Evolutionary conservation across 2,329 filamentous ascomycete species (phyloP).

Genomic region (Phyllosticta citribraziliensis): DNA sequence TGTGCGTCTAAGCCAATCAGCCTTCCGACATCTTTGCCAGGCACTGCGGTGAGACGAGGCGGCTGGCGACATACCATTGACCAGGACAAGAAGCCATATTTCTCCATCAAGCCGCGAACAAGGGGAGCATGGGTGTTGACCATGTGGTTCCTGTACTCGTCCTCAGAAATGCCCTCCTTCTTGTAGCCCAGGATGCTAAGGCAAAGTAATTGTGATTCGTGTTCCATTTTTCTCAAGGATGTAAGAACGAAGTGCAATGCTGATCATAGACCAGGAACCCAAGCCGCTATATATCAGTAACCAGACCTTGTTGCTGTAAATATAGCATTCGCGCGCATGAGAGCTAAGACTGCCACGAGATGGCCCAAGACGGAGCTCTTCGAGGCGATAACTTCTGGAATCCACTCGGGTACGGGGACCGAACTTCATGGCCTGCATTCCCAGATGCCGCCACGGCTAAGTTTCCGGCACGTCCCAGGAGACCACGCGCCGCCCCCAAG

Average conservation of each 20-base stretch:
- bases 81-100: constrained; percentile 40
- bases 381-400: no score
- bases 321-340: background rate
- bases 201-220: constrained; percentile 24
- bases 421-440: no score
- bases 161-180: constrained; percentile 39
- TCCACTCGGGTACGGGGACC: no score
- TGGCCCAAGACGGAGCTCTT: background rate
- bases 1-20: background rate
- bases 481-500: no score
- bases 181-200: constrained; percentile 42
- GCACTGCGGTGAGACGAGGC: background rate
- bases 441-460: no score
- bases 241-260: background rate
- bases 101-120: constrained; percentile 39
- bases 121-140: constrained; percentile 36
- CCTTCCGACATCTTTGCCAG: background rate
- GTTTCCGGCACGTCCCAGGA: no score
- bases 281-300: background rate
- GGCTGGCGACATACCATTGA: constrained; percentile 27
- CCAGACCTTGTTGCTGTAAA: background rate
- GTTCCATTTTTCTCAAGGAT: background rate
- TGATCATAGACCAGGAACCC: background rate
- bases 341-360: background rate
- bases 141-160: constrained; percentile 41